Base-by-base conservation (phyloP, 495 filamentous ascomycete genomes). In the Penicillium turbatum region DNA sequence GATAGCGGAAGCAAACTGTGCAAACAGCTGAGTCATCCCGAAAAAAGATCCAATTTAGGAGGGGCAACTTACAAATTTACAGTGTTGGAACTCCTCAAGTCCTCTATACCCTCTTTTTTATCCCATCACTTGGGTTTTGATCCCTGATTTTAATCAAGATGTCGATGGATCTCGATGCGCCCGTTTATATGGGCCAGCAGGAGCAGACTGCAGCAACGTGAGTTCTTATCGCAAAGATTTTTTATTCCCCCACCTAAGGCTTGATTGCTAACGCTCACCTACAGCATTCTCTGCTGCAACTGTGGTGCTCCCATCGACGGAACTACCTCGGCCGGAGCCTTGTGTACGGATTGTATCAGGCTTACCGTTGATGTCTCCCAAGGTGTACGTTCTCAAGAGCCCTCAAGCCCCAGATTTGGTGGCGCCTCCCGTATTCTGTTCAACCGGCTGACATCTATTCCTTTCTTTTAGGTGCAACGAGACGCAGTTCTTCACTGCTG, bases 271-370 rank as follows among this genome's bases (percentile, higher is more conserved):
- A 48, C 26, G 13, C 24, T 42, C 6, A 47, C 29, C 48, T 54
- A 6, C 43, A 95, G 87, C 8, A 95, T 96, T 62, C 87, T 97
- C 26, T 97, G 92, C 71, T 95, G 86, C 74, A 92, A 96, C 77
- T 97, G 92, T 70, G 92, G 91, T 56, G 86, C 86, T 51, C 84
- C 89, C n/a, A 95, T 97, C 53, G 89, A 93, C 67, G 92, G 92
- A 64, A 93, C 88, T n/a, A 77, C 81, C 11, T 79, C 90, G 9
- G 86, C 90, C 48, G 90, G 89, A 41, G 92, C 92, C 24, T 82
- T 96, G 42, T 98, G 93, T 71, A 85, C 87, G 62, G 90, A 96
- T 76, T 98, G 93, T 77, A 79, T 98, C 55, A 92, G 92, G 61
- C 82, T 90, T 38, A 95, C 88, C 24, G 84, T 95, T 64, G 93